phyloP scores from a whole-genome alignment of 306 rosid species.

The Cicer cuneatum region DNA sequence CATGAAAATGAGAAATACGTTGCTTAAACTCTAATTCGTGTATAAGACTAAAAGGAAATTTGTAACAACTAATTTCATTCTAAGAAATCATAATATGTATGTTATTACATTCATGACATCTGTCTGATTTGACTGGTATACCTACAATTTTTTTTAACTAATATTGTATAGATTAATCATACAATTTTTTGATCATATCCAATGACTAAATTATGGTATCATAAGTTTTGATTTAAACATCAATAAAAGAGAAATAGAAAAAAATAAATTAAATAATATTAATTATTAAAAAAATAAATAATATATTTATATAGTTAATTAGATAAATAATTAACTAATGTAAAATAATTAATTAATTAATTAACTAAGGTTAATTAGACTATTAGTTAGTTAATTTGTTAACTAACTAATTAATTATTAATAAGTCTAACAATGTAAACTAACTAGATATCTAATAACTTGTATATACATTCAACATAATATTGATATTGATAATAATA shows the following conservation, averaged over 20 bases:
- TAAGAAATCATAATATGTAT: conserved; percentile 29
- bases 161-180: neutral
- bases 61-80: conserved; percentile 24
- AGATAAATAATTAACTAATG: too few species aligned
- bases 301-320: too few species aligned
- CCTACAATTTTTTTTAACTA: neutral
- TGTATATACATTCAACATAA: too few species aligned
- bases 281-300: accelerated
- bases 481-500: neutral
- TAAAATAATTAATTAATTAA: too few species aligned
- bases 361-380: too few species aligned
- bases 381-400: too few species aligned
- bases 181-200: neutral
- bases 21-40: conserved; percentile 50
- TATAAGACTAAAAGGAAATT: neutral
- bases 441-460: too few species aligned
- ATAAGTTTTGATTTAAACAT: too few species aligned
- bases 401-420: too few species aligned
- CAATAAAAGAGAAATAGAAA: too few species aligned
- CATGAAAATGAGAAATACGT: conserved; percentile 51
- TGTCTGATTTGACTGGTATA: conserved; percentile 31
- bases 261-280: too few species aligned
- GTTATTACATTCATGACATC: conserved; percentile 37
- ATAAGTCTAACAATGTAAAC: too few species aligned
- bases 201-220: neutral